Evolutionary conservation across 805 yeast genomes (phyloP).

Genomic region (Kodamaea nitidulidarum): DNA sequence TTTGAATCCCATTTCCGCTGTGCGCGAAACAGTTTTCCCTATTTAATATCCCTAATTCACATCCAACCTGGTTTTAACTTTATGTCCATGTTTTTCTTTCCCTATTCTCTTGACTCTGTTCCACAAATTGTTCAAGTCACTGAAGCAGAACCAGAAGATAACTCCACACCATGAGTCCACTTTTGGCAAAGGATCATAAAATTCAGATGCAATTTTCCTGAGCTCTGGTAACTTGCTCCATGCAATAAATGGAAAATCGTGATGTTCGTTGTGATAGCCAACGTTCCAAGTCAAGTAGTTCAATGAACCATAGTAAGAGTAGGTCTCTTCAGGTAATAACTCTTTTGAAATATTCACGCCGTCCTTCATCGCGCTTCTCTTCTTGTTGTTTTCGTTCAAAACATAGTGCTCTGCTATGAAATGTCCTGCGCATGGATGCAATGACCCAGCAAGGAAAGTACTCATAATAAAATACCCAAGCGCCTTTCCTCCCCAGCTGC

Average conservation of each 20-base stretch:
- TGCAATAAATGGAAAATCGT: conserved; percentile 90
- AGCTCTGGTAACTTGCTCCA: conserved; percentile 76
- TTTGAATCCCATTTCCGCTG: neutral
- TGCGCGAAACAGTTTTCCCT: neutral
- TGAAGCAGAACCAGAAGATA: conserved; percentile 64
- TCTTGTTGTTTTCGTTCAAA: conserved; percentile 50
- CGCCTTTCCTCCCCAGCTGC: conserved; percentile 60
- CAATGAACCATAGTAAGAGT: conserved; percentile 79
- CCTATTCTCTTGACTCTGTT: conserved; percentile 72
- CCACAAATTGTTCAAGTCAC: conserved; percentile 67
- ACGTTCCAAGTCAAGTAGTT: conserved; percentile 86
- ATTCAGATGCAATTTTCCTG: conserved; percentile 67
- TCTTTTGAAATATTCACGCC: conserved; percentile 25
- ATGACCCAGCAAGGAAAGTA: conserved; percentile 83
- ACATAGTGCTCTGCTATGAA: conserved; percentile 93
- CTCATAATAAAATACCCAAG: conserved; percentile 65
- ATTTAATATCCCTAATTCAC: conserved; percentile 5
- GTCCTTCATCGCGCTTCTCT: conserved; percentile 24
- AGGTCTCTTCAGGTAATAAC: conserved; percentile 67
- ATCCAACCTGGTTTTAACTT: conserved; percentile 14
- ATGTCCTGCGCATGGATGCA: conserved; percentile 94
- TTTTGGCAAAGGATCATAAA: conserved; percentile 73
- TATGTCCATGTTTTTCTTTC: conserved; percentile 33
- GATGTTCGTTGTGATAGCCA: conserved; percentile 93
- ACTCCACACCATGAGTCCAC: conserved; percentile 79